Conservation (phyloP, 202 grass and related monocot genomes). For the Zoysia matrella region DNA sequence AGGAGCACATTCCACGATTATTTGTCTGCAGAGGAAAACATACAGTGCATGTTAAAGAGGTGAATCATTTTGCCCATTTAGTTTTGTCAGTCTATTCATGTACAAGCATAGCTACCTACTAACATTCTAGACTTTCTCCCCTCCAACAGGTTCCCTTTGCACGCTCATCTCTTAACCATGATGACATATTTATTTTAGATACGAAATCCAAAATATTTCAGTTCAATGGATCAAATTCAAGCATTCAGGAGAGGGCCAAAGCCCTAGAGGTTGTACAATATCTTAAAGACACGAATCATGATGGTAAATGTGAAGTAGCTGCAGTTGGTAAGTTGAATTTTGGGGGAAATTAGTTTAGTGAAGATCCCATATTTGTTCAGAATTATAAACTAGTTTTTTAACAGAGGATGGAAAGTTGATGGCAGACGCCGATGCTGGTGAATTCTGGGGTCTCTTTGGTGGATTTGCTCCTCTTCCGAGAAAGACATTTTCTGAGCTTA, state of each 20-base stretch:
- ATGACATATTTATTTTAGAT: too few relatives aligned
- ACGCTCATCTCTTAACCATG: conserved; percentile 53
- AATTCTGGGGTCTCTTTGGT: conserved; percentile 96
- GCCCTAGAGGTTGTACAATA: conserved; percentile 83
- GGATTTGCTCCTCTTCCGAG: conserved; percentile 96
- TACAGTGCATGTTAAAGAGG: conserved; percentile 99
- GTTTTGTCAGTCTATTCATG: conserved; percentile 18
- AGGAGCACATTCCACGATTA: conserved; percentile 72
- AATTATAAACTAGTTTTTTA: conserved; percentile 42
- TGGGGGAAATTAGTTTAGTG: conserved; percentile 15
- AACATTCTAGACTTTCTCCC: conserved; percentile 16
- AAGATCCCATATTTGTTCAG: conserved; percentile 20
- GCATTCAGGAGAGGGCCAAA: too few relatives aligned
- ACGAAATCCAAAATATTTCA: too few relatives aligned
- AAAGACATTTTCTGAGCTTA: conserved; percentile 71
- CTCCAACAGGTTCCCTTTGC: conserved; percentile 79
- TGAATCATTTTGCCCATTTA: conserved; percentile 34
- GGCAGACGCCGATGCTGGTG: conserved; percentile 91
- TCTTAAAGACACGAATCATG: conserved; percentile 97
- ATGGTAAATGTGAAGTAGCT: conserved; percentile 87
- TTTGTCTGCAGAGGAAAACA: conserved; percentile 98
- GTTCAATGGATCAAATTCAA: too few relatives aligned
- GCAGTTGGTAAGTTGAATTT: conserved; percentile 79
- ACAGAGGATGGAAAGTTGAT: conserved; percentile 95
- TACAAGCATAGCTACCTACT: conserved; percentile 6